Evolutionary conservation across 208 protist species (phyloP).

Genomic region (Wallacemonas rigidus): DNA sequence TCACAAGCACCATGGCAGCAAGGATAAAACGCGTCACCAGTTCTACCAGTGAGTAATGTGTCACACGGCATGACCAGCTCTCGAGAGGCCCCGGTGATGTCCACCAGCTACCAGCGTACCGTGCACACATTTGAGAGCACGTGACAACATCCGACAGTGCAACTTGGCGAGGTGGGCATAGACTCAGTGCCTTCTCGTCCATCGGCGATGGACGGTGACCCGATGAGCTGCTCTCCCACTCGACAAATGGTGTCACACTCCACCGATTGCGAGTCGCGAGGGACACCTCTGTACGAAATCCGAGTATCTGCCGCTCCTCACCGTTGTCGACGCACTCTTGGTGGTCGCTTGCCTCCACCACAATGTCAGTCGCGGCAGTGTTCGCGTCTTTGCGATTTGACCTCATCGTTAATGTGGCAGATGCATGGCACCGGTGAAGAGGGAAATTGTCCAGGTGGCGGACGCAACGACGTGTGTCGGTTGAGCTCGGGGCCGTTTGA

Average conservation of each 20-base stretch:
- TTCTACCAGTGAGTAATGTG: not conserved
- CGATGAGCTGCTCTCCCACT: not conserved
- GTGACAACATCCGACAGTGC: not conserved
- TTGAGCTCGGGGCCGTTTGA: not conserved
- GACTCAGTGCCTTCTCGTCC: not conserved
- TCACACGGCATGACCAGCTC: constrained; percentile 2
- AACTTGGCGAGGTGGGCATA: not conserved
- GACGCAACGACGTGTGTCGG: not conserved
- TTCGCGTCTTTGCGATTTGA: not conserved
- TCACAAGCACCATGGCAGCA: not conserved
- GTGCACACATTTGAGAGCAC: constrained; percentile 2
- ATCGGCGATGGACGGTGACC: not conserved
- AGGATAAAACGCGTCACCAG: not conserved
- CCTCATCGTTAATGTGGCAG: not conserved
- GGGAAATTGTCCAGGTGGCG: constrained; percentile 5
- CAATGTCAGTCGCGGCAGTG: not conserved
- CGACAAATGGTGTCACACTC: constrained; percentile 6
- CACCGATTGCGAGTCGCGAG: not conserved
- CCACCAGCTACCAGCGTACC: not conserved
- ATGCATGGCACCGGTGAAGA: not conserved
- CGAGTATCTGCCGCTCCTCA: not conserved
- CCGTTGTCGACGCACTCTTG: not conserved
- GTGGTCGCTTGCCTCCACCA: constrained; percentile 6
- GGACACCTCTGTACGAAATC: not conserved
- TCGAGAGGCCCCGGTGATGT: not conserved